These are phyloP conservation scores for Lactarius quietus DNA, from an alignment of 768 basidiomycete genomes.

Conservation along the genomic window DNA sequence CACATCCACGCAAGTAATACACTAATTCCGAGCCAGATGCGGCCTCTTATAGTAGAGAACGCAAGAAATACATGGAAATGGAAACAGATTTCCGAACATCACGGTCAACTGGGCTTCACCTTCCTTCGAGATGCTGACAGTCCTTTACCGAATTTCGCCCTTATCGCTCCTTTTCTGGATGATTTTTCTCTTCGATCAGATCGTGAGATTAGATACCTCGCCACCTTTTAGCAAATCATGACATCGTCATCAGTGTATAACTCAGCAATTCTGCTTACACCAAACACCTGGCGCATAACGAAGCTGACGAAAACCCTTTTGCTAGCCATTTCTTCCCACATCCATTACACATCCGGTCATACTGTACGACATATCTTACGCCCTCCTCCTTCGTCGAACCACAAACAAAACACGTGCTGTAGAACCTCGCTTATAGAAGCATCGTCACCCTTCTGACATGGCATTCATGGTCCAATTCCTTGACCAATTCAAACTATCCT, in stretches of 20 bases:
- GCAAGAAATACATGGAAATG: neutral
- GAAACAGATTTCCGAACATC: conserved; percentile 8
- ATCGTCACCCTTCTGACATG: neutral
- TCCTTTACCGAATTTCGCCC: neutral
- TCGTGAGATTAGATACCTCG: conserved; percentile 4
- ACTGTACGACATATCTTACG: too few species aligned
- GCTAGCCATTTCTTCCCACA: neutral
- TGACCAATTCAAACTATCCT: neutral
- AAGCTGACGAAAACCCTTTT: neutral
- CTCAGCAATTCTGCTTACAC: conserved; percentile 7
- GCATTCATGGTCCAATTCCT: neutral
- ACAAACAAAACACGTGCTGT: neutral
- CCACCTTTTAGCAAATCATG: neutral
- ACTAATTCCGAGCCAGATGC: neutral
- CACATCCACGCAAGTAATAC: conserved; percentile 32
- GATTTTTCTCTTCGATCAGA: conserved; percentile 4
- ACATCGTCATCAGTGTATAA: neutral
- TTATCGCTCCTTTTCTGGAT: neutral
- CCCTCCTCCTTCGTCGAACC: neutral
- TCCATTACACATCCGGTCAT: neutral
- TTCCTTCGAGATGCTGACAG: neutral
- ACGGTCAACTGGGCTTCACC: neutral
- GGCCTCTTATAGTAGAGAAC: conserved; percentile 16
- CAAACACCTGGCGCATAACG: neutral
- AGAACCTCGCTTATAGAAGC: neutral